Percentiles rank a stretch among this genome's conserved stretches.
Evolutionary conservation across 345 rosid species (phyloP).

Genomic region (Pugionium dolabratum): DNA sequence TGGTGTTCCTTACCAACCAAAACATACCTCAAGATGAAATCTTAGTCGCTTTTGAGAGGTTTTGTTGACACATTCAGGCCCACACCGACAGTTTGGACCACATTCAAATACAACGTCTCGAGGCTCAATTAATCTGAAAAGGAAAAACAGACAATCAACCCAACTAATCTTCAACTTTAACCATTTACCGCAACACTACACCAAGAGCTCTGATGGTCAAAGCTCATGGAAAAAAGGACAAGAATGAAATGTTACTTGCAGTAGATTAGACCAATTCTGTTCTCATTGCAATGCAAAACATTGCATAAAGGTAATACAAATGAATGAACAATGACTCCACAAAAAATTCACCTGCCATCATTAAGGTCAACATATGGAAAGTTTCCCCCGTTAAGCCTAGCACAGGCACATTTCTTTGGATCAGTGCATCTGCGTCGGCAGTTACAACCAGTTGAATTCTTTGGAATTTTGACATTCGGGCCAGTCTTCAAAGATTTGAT

Average conservation of each 20-base stretch:
- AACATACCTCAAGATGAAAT: constrained; percentile 77
- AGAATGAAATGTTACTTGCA: constrained; percentile 4
- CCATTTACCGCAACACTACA: no score
- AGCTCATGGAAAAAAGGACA: not conserved
- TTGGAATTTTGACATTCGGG: constrained; percentile 60
- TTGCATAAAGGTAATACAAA: not conserved
- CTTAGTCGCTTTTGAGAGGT: constrained; percentile 70
- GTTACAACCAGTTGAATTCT: constrained; percentile 56
- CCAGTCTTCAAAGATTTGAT: constrained; percentile 56
- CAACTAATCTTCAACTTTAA: not conserved
- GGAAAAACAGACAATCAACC: constrained; percentile 17
- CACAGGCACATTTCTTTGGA: constrained; percentile 72
- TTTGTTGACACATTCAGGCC: constrained; percentile 73
- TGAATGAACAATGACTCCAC: no score
- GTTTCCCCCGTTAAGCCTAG: constrained; percentile 72
- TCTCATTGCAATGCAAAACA: constrained; percentile 22
- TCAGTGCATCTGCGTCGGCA: constrained; percentile 67
- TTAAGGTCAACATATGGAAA: constrained; percentile 83
- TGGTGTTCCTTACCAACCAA: not conserved
- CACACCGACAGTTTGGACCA: constrained; percentile 91
- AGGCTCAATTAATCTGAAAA: constrained; percentile 71
- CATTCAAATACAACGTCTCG: constrained; percentile 87
- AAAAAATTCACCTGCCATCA: constrained; percentile 75
- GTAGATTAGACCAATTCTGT: not conserved
- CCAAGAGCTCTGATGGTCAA: not conserved